Base-by-base conservation (phyloP, 768 basidiomycete species). In the Leccinum ochraceum region DNA sequence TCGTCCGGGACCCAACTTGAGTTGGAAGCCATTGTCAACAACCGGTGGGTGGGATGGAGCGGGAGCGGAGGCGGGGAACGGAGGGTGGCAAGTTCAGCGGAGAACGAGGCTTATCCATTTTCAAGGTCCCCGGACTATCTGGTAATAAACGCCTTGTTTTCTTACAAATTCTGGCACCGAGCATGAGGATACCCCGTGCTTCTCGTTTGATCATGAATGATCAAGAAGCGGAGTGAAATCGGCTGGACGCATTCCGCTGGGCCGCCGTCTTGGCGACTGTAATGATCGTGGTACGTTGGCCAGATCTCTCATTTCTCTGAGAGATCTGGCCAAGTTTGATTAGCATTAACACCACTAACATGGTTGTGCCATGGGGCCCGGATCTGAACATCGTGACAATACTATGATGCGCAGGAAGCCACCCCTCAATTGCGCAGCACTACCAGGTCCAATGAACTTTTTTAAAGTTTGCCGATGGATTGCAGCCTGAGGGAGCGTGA, bases 1-100 rank as follows among this genome's bases (percentile, higher is more conserved):
- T 67, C 63, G 36, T 50, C 4, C 2, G 66, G 63, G 39, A 67
- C 60, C 66, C 66, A 68, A 9, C 52, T 65, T 36, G 66, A 62
- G 54, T 65, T 65, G 51, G 30, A 44, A 11, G 66, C 58, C 66
- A 68, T 39, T 68, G 53, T 7, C 26, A 8, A 60, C 11, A 14
- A 36, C 11, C 13, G 8, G 36, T 36, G 36, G 36, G 36, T 36
- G 36, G 36, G 36, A 36, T 36, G 36, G 36, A 36, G 36, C 16
- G 37, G 36, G 36, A 36, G 36, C 16, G 37, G 37, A 39, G 37
- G 16, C 16, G 37, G 37, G 37, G 37, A 37, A 37, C 6, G 16
- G 26, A 28, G 26, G 5, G 37, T 39, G 6, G 16, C 16, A 39
- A 39, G 37, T 39, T 17, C 7, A 39, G 37, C 37, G 16, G 16